Base-by-base conservation (phyloP, 2,329 filamentous ascomycete genomes). In the Leptosphaerulina australis region DNA sequence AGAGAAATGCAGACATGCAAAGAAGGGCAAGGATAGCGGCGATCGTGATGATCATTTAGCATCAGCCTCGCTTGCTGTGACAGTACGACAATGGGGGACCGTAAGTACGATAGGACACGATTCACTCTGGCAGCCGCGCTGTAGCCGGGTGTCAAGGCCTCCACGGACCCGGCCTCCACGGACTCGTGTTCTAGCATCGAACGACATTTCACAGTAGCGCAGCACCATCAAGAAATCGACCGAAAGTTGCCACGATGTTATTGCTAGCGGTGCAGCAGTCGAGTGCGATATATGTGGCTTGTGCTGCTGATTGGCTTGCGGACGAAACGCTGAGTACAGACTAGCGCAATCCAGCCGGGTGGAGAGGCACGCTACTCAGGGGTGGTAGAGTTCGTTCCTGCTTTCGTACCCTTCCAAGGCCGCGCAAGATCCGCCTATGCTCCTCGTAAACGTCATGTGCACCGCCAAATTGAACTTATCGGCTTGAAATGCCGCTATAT, bases 371-470 rank as follows among this genome's bases (percentile, higher is more conserved):
- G 37, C 49, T 46, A 47, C 35, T 34, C 49, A 52, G 44, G 49
- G 49, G 49, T 46, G 17, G 37, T 28, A 26, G 31, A 21, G 49
- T 52, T 52, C 49, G 49, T 52, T 52, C 49, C 49, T 52, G 49
- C 37, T 52, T 47, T 43, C 20, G 37, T 43, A 38, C 43, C 43
- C 53, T 58, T 55, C 55, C 59, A 63, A 60, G 59, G 55, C 59
- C 50, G 55, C 60, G 60, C 56, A 64, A 67, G 60, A 58, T 60
- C 57, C 59, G 55, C 59, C 64, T 60, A 55, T 53, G 55, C 46
- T 54, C 40, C 60, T 63, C 48, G 59, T 60, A 54, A 66, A 69
- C 68, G 68, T 71, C 68, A 71, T 70, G 68, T 69, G 68, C 62
- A 54, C 49, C 47, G 45, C 44, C 57, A 59, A 51, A 55, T 43